Conservation (phyloP, 768 basidiomycete species). For the Suillus plorans region DNA sequence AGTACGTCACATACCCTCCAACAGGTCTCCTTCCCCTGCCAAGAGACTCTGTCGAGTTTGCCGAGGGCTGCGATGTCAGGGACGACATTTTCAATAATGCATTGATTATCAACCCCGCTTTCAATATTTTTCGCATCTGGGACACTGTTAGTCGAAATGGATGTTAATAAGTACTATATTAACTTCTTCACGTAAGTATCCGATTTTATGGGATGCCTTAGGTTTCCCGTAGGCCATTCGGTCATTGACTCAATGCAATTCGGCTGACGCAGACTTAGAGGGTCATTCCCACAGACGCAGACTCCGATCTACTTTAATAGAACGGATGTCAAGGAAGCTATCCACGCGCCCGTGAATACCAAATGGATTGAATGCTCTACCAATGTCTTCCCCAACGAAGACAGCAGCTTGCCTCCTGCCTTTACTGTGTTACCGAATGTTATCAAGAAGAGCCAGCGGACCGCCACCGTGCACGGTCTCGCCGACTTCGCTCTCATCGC, state of each 20-base stretch:
- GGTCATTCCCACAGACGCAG: constrained; percentile 55
- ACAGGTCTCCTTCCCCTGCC: constrained; percentile 64
- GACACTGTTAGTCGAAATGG: constrained; percentile 46
- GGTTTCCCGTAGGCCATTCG: constrained; percentile 62
- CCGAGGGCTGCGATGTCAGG: constrained; percentile 67
- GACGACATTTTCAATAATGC: constrained; percentile 63
- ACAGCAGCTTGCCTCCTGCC: constrained; percentile 58
- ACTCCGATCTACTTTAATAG: constrained; percentile 71
- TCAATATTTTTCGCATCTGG: constrained; percentile 76
- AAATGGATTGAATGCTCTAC: constrained; percentile 65
- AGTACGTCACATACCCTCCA: constrained; percentile 69
- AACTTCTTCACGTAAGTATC: constrained; percentile 37
- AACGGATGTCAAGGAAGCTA: constrained; percentile 58
- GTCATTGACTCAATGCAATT: neutral
- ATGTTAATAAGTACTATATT: neutral
- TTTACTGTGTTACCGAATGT: constrained; percentile 69
- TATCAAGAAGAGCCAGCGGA: constrained; percentile 70
- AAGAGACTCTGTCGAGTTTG: constrained; percentile 44
- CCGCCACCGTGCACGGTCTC: constrained; percentile 70
- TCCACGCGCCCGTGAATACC: constrained; percentile 65
- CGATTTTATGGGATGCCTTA: constrained; percentile 75
- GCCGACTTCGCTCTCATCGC: constrained; percentile 74
- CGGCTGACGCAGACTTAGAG: constrained; percentile 34
- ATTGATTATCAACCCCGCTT: constrained; percentile 65
- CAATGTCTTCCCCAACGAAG: constrained; percentile 62